phyloP scores from a whole-genome alignment of 257 asterid genomes.

The Solanum sejunctum region DNA sequence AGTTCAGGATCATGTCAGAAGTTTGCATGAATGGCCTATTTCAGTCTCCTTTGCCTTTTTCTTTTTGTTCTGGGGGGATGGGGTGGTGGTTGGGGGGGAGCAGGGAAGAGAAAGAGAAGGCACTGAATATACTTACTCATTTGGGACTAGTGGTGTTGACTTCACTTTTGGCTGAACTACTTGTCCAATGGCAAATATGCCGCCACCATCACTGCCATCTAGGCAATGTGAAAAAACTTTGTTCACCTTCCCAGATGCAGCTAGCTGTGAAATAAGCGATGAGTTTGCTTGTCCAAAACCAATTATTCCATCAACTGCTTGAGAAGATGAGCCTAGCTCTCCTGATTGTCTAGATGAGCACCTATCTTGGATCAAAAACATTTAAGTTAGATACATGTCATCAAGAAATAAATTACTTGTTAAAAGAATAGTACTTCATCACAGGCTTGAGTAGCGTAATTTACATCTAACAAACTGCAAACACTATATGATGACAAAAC shows the following conservation, averaged over 20 bases:
- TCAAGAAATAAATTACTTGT: neutral
- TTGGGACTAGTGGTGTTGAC: conserved; percentile 61
- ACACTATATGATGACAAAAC: neutral
- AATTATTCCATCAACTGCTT: conserved; percentile 90
- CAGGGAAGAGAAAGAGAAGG: neutral
- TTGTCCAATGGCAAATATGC: conserved; percentile 92
- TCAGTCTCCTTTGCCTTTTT: neutral
- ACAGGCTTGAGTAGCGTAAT: neutral
- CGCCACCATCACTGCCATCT: conserved; percentile 82
- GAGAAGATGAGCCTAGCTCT: conserved; percentile 70
- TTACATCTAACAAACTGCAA: neutral
- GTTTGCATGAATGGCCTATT: neutral
- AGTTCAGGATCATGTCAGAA: neutral
- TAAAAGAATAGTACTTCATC: neutral
- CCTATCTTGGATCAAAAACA: conserved; percentile 36
- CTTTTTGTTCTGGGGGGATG: neutral
- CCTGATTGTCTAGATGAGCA: conserved; percentile 89
- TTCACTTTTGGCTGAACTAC: conserved; percentile 73
- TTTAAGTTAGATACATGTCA: conserved; percentile 10
- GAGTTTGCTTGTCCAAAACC: conserved; percentile 97
- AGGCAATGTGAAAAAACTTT: conserved; percentile 87
- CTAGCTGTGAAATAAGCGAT: conserved; percentile 90
- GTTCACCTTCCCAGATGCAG: conserved; percentile 59
- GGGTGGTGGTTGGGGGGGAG: neutral
- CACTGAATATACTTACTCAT: conserved; percentile 42